Conservation (phyloP, 2,329 filamentous ascomycete genomes). For the Talaromyces sp. region DNA sequence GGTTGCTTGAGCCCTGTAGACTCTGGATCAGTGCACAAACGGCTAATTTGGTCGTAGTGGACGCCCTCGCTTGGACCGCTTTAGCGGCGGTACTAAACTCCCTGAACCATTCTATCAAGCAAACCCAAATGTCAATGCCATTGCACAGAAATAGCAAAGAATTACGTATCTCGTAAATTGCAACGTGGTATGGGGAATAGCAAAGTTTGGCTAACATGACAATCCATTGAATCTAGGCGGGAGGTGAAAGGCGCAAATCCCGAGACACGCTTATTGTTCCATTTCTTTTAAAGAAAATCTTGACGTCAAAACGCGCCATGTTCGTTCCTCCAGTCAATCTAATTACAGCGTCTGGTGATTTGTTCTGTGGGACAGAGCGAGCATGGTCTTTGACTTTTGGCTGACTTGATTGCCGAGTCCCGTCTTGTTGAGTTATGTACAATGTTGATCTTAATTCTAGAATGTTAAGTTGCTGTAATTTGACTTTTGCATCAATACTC, state of each 20-base stretch:
- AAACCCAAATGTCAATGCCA: background rate
- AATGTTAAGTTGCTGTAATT: background rate
- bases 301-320: background rate
- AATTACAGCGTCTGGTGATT: background rate
- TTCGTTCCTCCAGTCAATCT: background rate
- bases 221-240: too few species aligned
- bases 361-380: background rate
- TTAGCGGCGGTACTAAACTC: constrained; percentile 1
- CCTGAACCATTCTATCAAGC: constrained; percentile 2
- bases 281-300: too few species aligned
- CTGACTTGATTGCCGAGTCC: background rate
- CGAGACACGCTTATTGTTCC: background rate
- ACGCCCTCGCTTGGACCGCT: background rate
- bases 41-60: background rate
- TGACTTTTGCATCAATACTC: background rate
- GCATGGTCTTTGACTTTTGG: background rate
- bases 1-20: background rate
- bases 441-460: background rate
- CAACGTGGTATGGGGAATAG: background rate
- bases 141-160: background rate
- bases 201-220: background rate
- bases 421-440: background rate
- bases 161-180: background rate
- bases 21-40: background rate
- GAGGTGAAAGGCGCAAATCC: constrained; percentile 5